Base-by-base conservation (phyloP, 2,329 filamentous ascomycete genomes). In the Juglanconis oblonga region DNA sequence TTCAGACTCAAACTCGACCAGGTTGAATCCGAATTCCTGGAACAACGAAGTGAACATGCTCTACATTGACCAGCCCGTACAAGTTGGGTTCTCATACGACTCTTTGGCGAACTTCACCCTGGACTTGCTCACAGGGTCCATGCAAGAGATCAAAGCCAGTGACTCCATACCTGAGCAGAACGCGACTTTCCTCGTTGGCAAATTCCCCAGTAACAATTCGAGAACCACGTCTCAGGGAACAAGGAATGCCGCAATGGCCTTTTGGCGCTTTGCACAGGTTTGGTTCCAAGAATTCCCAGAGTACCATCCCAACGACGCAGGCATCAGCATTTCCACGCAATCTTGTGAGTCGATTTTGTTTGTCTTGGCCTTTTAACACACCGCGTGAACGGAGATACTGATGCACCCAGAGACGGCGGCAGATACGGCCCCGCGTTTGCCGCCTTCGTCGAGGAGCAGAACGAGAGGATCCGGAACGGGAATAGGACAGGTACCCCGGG, bases 31-130 rank as follows among this genome's bases (percentile, higher is more conserved):
- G 0, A 86, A 81, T 74, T 81, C 81, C 1, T 87, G 82, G 81
- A 83, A 81, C 64, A 84, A 86, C 66, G 77, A 79, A 11, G 81
- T 79, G 59, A 87, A 87, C 62, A 81, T 87, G 78, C 79, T 89
- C 5, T 88, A 86, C 70, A 85, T 89, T 62, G 86, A 89, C 66
- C 81, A 89, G 70, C 86, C 68, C 0, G 64, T 68, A 61, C 69
- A 66, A 48, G 65, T 65, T 1, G 69, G 69, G 3, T 68, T 70
- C 53, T 71, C 68, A 11, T 71, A 72, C 42, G 64, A 68, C 51
- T 62, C 32, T 6, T 61, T 67, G 29, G 64, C 62, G 47, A 68
- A 69, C 38, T 59, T 64, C n/a, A 66, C 66, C 10, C 8, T n/a
- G 1, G 42, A 58, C 35, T 29, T 58, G 14, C 36, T 58, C 13